A percentile compares a stretch with the other conserved stretches of the same genome.
Conservation (phyloP, 176 grass and related monocot genomes). For the Oryza nivara region DNA sequence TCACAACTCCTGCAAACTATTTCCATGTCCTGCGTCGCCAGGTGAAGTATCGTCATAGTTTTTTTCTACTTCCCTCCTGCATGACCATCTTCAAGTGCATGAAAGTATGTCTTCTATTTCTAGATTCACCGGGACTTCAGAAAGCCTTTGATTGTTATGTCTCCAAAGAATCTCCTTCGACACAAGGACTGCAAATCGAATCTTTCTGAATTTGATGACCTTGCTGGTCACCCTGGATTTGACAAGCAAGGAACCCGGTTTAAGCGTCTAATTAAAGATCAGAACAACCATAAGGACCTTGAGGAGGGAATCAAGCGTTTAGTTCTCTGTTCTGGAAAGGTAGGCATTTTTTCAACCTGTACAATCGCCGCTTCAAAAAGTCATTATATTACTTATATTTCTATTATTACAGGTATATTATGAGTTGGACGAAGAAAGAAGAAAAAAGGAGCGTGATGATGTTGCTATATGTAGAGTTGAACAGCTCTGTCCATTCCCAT, state of each 20-base stretch:
- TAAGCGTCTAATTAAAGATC: slow-evolving; percentile 93
- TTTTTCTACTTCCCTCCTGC: not conserved
- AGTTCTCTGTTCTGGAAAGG: slow-evolving; percentile 96
- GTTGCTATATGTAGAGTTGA: slow-evolving; percentile 97
- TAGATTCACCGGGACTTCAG: slow-evolving; percentile 96
- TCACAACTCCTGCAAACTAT: slow-evolving; percentile 98
- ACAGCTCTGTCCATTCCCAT: slow-evolving; percentile 93
- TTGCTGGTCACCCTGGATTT: slow-evolving; percentile 88
- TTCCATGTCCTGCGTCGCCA: slow-evolving; percentile 92
- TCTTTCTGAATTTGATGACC: slow-evolving; percentile 96
- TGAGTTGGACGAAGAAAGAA: slow-evolving; percentile 92
- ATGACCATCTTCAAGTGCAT: slow-evolving; percentile 29
- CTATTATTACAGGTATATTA: slow-evolving; percentile 74
- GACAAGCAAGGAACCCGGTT: slow-evolving; percentile 98
- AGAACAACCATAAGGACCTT: slow-evolving; percentile 76
- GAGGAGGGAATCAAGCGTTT: slow-evolving; percentile 85
- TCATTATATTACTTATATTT: slow-evolving; percentile 11
- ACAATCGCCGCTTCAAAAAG: not conserved
- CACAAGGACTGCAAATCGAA: slow-evolving; percentile 98
- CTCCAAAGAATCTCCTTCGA: slow-evolving; percentile 92
- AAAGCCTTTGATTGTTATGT: slow-evolving; percentile 91
- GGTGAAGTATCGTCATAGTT: slow-evolving; percentile 47
- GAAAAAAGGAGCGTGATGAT: slow-evolving; percentile 63
- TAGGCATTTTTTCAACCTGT: slow-evolving; percentile 19
- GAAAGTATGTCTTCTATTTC: slow-evolving; percentile 32